Base-by-base conservation (phyloP, 768 basidiomycete species). In the Leccinum variicolor region DNA sequence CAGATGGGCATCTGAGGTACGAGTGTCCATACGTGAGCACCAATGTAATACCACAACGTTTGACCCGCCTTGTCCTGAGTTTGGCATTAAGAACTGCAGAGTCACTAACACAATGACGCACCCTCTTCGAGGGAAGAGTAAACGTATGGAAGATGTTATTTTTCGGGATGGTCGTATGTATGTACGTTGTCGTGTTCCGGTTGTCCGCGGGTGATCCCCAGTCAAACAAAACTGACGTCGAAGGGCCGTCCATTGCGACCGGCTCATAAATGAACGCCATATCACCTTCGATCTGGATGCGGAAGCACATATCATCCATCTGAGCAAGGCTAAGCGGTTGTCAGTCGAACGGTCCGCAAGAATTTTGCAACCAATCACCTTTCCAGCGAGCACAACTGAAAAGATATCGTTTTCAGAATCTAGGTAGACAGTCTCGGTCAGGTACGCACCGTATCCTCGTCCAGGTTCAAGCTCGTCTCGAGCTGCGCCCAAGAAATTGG, bases 221-320 rank as follows among this genome's bases (percentile, higher is more conserved):
- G 59, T 84, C 83, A 43, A 86, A 72, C 25, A 85, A 58, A 60
- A 80, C 77, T 6, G 81, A 76, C 2, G 63, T 67, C 4, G 63
- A 63, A 9, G 75, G 70, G 1, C 72, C 76, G 52, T 87, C 85
- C 41, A 85, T 73, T 25, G 82, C 73, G 31, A 85, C 71, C 0
- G 86, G 86, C 56, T 84, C 80, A 50, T 81, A 77, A 9, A 85
- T 41, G 58, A 85, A 86, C 0, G 78, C 82, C 61, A 79, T 65
- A 9, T 75, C 59, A 2, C 53, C 54, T 8, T 71, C 57, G 11
- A 78, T 75, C 51, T 77, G 74, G 14, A 84, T 53, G 5, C 78
- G 75, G 57, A 82, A 70, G 58, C 77, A 71, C n/a, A 79, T 67
- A 19, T 77, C 75, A 17, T 69, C 60, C 59, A 70, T 69, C n/a